These are phyloP conservation scores for Nitzschia palea DNA, from an alignment of 108 stramenopile genomes.

Conservation along the genomic window DNA sequence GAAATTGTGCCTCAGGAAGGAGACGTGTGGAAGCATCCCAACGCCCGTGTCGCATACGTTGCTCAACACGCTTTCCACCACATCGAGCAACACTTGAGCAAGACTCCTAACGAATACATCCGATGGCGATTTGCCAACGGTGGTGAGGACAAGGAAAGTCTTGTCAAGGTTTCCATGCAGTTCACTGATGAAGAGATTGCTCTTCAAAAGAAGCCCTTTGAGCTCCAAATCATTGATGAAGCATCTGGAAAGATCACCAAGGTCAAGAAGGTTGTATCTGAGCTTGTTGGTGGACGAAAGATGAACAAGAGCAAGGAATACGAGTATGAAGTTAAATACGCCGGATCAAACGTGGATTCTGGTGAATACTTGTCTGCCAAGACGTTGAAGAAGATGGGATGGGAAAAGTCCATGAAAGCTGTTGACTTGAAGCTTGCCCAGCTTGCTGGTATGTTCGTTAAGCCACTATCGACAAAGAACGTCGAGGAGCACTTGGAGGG, in stretches of 20 bases:
- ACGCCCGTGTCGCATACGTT: slow-evolving; percentile 98
- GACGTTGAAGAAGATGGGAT: slow-evolving; percentile 98
- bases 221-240: slow-evolving; percentile 93
- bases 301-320: slow-evolving; percentile 95
- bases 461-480: slow-evolving; percentile 95
- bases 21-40: slow-evolving; percentile 99
- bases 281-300: slow-evolving; percentile 95
- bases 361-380: slow-evolving; percentile 90
- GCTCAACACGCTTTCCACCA: slow-evolving; percentile 99
- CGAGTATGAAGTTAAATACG: slow-evolving; percentile 95
- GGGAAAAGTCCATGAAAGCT: slow-evolving; percentile 98
- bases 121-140: slow-evolving; percentile 99
- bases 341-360: slow-evolving; percentile 82
- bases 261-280: slow-evolving; percentile 96
- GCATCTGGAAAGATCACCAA: slow-evolving; percentile 93
- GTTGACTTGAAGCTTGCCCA: slow-evolving; percentile 98
- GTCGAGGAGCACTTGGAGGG: slow-evolving; percentile 98
- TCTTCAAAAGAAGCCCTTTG: slow-evolving; percentile 93
- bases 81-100: slow-evolving; percentile 95
- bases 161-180: slow-evolving; percentile 97
- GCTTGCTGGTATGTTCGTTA: slow-evolving; percentile 89
- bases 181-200: slow-evolving; percentile 92
- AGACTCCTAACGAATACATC: slow-evolving; percentile 99
- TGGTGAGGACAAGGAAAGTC: slow-evolving; percentile 98
- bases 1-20: slow-evolving; percentile 95